Evolutionary conservation across 1,284 basidiomycete species (phyloP), one percentile per base, ranked within the genome.

Genomic region (Trichosporon asahii): DNA sequence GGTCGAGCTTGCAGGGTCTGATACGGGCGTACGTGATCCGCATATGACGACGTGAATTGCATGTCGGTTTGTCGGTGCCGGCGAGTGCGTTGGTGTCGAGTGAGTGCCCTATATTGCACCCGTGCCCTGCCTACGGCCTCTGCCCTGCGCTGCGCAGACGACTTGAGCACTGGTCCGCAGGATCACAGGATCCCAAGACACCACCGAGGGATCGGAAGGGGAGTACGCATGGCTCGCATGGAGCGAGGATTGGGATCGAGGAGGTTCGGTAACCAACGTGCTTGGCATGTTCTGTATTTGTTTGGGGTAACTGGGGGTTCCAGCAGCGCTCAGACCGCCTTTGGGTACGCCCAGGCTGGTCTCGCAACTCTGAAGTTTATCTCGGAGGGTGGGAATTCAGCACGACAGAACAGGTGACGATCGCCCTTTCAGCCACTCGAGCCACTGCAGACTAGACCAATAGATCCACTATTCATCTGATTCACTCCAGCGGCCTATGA

Each of bases 391-490:
- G 55, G 55, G 55, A 60, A 60, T 60, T 60, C 14, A 60, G 25
- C 25, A 31, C 25, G 27, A 31, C 25, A 21, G 49, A 31, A 27
- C 27, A 29, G 55, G 15, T 60, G 55, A 60, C 55, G 55, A 31
- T 31, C 25, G 55, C 27, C 55, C 27, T 60, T 53, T 18, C 55
- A 60, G 55, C 25, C 55, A 60, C 55, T 27, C 25, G 9, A 29
- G 27, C 55, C 27, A 60, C 25, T 15, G 27, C 14, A 21, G 25
- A 31, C 25, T 60, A 60, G 55, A 60, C 25, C 55, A 31, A 60
- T 60, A 60, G 55, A 60, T 60, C 55, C 55, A 60, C 55, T 60
- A 60, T 60, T 60, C 55, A 60, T 60, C 27, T 27, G 25, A 60
- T 60, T 60, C 55, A 60, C 55, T 29, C 55, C 27, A 31, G 25